Conservation (phyloP, 208 protist genomes). For the Leishmania tropica region DNA sequence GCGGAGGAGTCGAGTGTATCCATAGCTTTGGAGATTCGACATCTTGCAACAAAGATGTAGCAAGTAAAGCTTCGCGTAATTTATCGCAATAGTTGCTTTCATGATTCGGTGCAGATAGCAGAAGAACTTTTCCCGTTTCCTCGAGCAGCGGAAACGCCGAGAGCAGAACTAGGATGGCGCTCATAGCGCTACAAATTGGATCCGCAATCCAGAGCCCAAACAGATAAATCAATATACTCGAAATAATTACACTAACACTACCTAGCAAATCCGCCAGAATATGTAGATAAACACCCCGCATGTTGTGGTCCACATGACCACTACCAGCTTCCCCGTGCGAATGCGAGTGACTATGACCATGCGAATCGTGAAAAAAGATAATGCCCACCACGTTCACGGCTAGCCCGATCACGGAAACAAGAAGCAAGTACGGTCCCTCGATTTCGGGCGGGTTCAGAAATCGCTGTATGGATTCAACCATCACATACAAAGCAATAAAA, state of each 20-base stretch:
- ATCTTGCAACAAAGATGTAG: constrained; percentile 35
- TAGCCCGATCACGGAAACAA: constrained; percentile 80
- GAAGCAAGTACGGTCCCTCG: constrained; percentile 72
- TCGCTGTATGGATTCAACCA: constrained; percentile 80
- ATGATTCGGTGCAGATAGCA: constrained; percentile 45
- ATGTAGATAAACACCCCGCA: constrained; percentile 87
- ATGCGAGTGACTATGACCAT: constrained; percentile 61
- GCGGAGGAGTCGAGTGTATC: constrained; percentile 68
- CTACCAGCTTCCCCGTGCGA: constrained; percentile 38
- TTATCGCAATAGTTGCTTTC: constrained; percentile 25
- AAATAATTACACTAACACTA: constrained; percentile 87
- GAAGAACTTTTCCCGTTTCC: constrained; percentile 78
- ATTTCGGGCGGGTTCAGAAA: constrained; percentile 83
- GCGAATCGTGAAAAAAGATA: constrained; percentile 81
- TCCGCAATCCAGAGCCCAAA: constrained; percentile 69
- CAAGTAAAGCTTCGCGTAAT: constrained; percentile 28
- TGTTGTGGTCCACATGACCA: constrained; percentile 71
- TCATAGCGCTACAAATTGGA: constrained; percentile 79
- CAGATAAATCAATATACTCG: constrained; percentile 66
- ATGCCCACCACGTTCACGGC: constrained; percentile 86
- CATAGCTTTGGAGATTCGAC: constrained; percentile 47
- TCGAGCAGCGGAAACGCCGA: constrained; percentile 79
- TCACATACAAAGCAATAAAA: constrained; percentile 78
- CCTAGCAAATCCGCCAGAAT: constrained; percentile 89
- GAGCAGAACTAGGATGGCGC: constrained; percentile 64